Base-by-base conservation (phyloP, 345 rosid species). In the Hibiscus mutabilis region DNA sequence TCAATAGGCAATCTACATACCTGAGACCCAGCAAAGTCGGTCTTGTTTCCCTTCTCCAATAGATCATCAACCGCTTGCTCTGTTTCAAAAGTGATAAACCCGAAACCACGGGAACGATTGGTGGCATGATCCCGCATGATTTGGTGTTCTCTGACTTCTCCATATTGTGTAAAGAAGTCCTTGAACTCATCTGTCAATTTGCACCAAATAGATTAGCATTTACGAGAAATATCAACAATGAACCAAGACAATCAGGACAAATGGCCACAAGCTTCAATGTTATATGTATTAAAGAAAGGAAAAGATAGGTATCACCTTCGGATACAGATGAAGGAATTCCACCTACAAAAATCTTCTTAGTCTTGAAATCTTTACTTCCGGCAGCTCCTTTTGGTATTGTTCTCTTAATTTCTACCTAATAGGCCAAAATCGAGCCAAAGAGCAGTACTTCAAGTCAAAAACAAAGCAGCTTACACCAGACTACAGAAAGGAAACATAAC, bases 331-430 rank as follows among this genome's bases (percentile, higher is more conserved):
- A 73, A 56, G 99, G 99, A 72, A 95, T 88, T 46, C 99, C 99
- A 69, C 98, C 99, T 31, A 95, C 97, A 83, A 95, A 95, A 67
- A 95, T 92, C 85, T 92, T 95, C 88, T 84, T 95, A 1, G 99
- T 95, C 83, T 86, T 92, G 79, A 90, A 86, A 73, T 92, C 97
- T 27, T 82, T 88, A 10, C 96, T 84, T 44, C 86, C 87, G 55
- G 82, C 79, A 33, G 98, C 81, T 49, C 98, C 99, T 77, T 88
- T 89, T 0, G 99, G 98, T 62, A 95, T 95, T 0, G 98, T 92
- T 78, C 93, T 73, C 77, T 92, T 95, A 53, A 92, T 95, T 80
- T 95, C 99, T 33, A 95, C 99, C 99, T 95, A 58, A 40, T 22
- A 35, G 25, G 33, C 62, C 58, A 47, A 66, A 81, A 72, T 53